phyloP scores from a whole-genome alignment of 495 filamentous ascomycete genomes.

The Astrothelium subdiscretum region DNA sequence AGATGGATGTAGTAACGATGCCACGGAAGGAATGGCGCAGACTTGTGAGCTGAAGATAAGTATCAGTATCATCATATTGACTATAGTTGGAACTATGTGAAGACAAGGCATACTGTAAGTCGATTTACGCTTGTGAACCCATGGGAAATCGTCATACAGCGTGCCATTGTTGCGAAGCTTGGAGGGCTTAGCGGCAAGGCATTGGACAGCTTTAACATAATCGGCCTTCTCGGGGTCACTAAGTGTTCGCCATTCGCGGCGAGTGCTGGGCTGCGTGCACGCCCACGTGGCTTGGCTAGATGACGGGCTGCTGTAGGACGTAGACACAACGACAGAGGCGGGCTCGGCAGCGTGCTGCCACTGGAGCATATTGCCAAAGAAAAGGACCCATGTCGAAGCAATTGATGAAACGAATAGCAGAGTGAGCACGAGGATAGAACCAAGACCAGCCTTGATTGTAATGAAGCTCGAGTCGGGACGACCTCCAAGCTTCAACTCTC shows the following conservation, averaged over 20 bases:
- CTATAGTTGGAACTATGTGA: background rate
- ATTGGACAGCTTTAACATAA: constrained; percentile 13
- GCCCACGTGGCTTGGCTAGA: background rate
- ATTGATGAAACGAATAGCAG: background rate
- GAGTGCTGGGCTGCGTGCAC: background rate
- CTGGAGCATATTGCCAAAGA: background rate
- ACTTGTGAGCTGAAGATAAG: constrained; percentile 10
- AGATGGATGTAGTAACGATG: constrained; percentile 15
- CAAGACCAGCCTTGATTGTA: background rate
- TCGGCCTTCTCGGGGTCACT: background rate
- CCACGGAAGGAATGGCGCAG: constrained; percentile 13
- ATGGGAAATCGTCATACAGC: constrained; percentile 13
- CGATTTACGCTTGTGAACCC: constrained; percentile 8
- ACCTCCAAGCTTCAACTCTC: background rate
- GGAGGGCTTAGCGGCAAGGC: constrained; percentile 8
- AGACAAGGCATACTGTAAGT: constrained; percentile 5
- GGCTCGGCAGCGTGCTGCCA: background rate
- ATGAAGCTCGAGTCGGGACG: background rate
- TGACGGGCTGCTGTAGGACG: background rate
- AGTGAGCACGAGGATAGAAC: background rate
- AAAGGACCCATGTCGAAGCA: background rate
- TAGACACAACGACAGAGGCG: background rate
- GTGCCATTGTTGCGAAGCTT: constrained; percentile 10
- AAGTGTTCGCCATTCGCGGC: constrained; percentile 14
- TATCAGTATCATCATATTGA: background rate